Percentiles rank a stretch among this genome's conserved stretches.
phyloP scores from a whole-genome alignment of 2,329 filamentous ascomycete species.

The Thelonectria blattea region DNA sequence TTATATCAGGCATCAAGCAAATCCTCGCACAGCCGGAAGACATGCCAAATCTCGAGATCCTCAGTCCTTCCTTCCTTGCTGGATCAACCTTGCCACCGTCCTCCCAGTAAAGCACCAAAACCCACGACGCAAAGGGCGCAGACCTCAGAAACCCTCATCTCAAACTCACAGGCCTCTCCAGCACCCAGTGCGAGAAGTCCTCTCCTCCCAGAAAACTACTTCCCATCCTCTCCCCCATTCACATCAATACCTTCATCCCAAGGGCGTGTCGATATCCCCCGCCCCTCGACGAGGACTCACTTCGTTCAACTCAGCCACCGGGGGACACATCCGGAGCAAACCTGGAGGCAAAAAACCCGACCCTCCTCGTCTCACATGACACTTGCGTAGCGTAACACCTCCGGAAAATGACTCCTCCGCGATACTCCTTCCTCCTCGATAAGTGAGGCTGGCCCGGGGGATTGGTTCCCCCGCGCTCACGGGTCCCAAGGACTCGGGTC shows the following conservation, averaged over 20 bases:
- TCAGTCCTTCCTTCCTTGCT: not conserved
- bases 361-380: constrained; percentile 4
- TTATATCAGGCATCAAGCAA: not conserved
- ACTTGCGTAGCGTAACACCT: constrained; percentile 9
- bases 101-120: not conserved
- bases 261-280: constrained; percentile 29
- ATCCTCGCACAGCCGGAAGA: not conserved
- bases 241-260: constrained; percentile 1
- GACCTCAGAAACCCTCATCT: not conserved
- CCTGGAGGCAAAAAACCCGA: constrained; percentile 22
- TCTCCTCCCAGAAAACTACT: not conserved
- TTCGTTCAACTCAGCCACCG: not conserved
- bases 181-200: constrained; percentile 21
- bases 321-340: constrained; percentile 3
- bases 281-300: not conserved
- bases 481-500: constrained; percentile 13
- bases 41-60: not conserved
- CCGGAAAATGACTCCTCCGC: constrained; percentile 8
- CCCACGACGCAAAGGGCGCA: not conserved
- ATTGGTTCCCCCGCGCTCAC: constrained; percentile 5
- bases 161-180: not conserved
- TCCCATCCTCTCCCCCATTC: not conserved
- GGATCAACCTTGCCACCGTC: not conserved
- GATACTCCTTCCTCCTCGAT: not conserved
- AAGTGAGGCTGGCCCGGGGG: constrained; percentile 16